Evolutionary conservation across 768 basidiomycete genomes (phyloP).

Genomic region (Cystobasidium tubakii): DNA sequence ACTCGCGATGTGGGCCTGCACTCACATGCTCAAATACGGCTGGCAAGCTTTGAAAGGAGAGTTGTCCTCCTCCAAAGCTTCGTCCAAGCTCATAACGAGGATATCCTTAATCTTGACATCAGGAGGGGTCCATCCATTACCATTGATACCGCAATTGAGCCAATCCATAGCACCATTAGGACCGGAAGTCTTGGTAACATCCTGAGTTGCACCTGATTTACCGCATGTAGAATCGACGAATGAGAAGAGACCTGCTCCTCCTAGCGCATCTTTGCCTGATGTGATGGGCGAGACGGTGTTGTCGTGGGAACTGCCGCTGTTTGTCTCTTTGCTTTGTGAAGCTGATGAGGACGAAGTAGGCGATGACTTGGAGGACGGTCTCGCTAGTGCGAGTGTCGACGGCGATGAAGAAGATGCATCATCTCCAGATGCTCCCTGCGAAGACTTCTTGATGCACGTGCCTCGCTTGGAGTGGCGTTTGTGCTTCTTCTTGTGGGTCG

Average conservation of each 20-base stretch:
- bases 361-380: background rate
- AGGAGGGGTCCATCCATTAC: slow-evolving; percentile 27
- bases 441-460: background rate
- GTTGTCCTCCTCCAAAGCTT: slow-evolving; percentile 53
- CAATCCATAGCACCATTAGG: slow-evolving; percentile 38
- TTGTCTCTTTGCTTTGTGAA: background rate
- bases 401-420: background rate
- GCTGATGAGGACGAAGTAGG: slow-evolving; percentile 5
- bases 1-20: too few species aligned
- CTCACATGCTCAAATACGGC: slow-evolving; percentile 50
- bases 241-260: slow-evolving; percentile 20
- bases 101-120: slow-evolving; percentile 55
- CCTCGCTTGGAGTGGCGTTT: background rate
- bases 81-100: slow-evolving; percentile 50
- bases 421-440: too few species aligned
- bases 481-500: background rate
- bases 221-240: slow-evolving; percentile 37
- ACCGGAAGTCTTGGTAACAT: background rate
- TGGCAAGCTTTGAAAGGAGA: slow-evolving; percentile 60
- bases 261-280: slow-evolving; percentile 4
- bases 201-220: slow-evolving; percentile 26
- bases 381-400: background rate
- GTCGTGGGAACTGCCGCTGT: background rate
- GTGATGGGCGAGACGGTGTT: background rate
- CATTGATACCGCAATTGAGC: slow-evolving; percentile 38